phyloP scores from a whole-genome alignment of 2,329 filamentous ascomycete genomes.

The Dactylellina leptospora region DNA sequence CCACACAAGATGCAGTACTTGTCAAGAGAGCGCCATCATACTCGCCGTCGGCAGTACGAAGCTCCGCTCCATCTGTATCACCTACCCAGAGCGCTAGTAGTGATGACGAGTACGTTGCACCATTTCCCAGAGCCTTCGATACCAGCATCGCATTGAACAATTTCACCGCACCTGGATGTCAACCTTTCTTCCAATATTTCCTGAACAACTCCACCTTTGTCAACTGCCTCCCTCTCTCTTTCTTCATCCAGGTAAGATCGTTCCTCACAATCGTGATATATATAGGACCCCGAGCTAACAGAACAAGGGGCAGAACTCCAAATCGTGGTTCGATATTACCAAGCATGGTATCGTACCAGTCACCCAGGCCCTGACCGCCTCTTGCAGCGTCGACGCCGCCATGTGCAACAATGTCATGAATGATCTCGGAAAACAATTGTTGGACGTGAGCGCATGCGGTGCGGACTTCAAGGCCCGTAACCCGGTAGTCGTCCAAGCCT shows the following conservation, averaged over 20 bases:
- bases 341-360: slow-evolving; percentile 75
- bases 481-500: slow-evolving; percentile 75
- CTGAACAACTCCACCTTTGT: slow-evolving; percentile 73
- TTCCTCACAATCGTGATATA: neutral
- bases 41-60: slow-evolving; percentile 38
- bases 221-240: slow-evolving; percentile 81
- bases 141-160: slow-evolving; percentile 63
- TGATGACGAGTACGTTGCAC: slow-evolving; percentile 47
- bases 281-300: slow-evolving; percentile 6
- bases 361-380: slow-evolving; percentile 78
- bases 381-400: slow-evolving; percentile 74
- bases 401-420: slow-evolving; percentile 74
- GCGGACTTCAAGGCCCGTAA: slow-evolving; percentile 74
- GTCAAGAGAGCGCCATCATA: slow-evolving; percentile 24
- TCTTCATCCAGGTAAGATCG: slow-evolving; percentile 76
- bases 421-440: slow-evolving; percentile 72
- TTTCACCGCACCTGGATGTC: slow-evolving; percentile 67
- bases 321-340: slow-evolving; percentile 78
- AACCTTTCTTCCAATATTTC: slow-evolving; percentile 73
- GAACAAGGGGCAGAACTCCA: slow-evolving; percentile 71
- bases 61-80: neutral
- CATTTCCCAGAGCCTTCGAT: slow-evolving; percentile 48
- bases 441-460: slow-evolving; percentile 71
- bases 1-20: slow-evolving; percentile 9
- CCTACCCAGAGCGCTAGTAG: slow-evolving; percentile 8